phyloP scores from a whole-genome alignment of 2,329 filamentous ascomycete genomes.

The Macrophomina phaseolina region DNA sequence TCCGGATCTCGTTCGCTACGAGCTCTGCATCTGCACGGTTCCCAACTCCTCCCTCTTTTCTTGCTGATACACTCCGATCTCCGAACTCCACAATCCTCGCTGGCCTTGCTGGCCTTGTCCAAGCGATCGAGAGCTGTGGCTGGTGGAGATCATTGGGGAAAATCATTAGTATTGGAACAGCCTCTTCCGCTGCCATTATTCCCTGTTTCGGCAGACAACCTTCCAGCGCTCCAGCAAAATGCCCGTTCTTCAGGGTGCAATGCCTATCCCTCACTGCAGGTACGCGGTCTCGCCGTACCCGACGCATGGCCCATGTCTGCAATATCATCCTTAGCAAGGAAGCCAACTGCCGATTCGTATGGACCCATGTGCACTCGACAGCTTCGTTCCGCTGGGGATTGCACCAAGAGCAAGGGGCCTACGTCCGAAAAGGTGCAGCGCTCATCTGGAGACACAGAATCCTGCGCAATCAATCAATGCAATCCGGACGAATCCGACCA shows the following conservation, averaged over 20 bases:
- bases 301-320: background rate
- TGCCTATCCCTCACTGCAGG: slow-evolving; percentile 20
- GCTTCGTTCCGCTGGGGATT: background rate
- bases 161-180: slow-evolving; percentile 10
- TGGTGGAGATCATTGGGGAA: slow-evolving; percentile 3
- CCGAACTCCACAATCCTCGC: background rate
- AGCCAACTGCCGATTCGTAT: slow-evolving; percentile 2
- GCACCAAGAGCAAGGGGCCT: slow-evolving; percentile 5
- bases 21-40: no score
- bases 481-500: background rate
- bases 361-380: background rate
- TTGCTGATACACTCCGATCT: background rate
- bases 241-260: slow-evolving; percentile 19
- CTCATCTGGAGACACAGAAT: background rate
- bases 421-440: background rate
- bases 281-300: slow-evolving; percentile 6
- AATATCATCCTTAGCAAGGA: background rate
- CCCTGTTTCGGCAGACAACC: background rate
- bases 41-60: background rate
- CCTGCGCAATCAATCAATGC: background rate
- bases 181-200: background rate
- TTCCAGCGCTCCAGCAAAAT: background rate
- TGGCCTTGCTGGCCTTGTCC: background rate
- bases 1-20: no score
- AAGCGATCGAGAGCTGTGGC: slow-evolving; percentile 1